phyloP scores from a whole-genome alignment of 106 monocot genomes.

The Dendrobium chrysotoxum region DNA sequence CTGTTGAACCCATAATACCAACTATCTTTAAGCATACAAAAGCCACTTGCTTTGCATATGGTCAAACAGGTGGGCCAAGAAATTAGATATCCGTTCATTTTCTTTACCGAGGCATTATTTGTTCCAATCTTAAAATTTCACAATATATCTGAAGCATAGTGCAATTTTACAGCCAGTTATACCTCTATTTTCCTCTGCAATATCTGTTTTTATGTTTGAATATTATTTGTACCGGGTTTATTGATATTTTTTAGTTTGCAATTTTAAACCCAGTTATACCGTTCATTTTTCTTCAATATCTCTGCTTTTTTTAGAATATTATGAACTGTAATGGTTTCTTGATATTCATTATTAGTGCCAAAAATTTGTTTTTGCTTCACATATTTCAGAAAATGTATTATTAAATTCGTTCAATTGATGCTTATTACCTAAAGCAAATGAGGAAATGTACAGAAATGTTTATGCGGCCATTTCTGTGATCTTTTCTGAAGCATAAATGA shows the following conservation, averaged over 20 bases:
- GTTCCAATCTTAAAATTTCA: not conserved
- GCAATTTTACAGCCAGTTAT: not conserved
- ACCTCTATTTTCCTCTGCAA: not conserved
- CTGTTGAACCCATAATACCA: slow-evolving; percentile 89
- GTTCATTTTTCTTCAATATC: too few relatives aligned
- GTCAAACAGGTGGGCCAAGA: slow-evolving; percentile 58
- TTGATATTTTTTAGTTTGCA: not conserved
- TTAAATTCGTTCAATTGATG: too few relatives aligned
- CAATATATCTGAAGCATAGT: not conserved
- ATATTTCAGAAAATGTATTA: too few relatives aligned
- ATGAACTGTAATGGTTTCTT: not conserved
- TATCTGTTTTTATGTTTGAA: not conserved
- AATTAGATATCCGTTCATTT: not conserved
- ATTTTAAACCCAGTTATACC: not conserved
- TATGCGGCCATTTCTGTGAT: not conserved
- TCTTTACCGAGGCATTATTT: not conserved
- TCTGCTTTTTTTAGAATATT: not conserved
- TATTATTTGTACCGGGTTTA: not conserved
- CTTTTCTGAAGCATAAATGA: not conserved
- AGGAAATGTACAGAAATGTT: not conserved
- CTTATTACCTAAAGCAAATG: not conserved
- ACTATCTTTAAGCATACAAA: slow-evolving; percentile 80
- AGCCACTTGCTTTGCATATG: slow-evolving; percentile 94
- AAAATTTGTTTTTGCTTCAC: too few relatives aligned
- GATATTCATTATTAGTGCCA: not conserved